Conservation (phyloP, 1,284 basidiomycete genomes). For the Cryptococcus sp. region DNA sequence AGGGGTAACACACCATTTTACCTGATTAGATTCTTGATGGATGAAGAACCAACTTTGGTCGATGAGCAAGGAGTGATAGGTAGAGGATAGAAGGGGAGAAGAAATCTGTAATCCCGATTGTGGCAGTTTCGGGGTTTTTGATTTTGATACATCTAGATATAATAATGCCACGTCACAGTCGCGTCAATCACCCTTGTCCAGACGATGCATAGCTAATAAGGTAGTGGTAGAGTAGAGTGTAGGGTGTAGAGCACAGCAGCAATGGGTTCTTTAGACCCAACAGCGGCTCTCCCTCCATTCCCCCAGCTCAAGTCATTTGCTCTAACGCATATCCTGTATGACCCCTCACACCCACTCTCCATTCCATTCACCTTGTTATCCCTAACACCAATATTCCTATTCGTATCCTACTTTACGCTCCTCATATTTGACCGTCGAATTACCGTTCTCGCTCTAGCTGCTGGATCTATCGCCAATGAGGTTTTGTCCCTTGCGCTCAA, state of each 20-base stretch:
- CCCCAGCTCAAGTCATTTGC: constrained; percentile 38
- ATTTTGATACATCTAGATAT: background rate
- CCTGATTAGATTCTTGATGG: constrained; percentile 24
- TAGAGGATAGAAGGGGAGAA: background rate
- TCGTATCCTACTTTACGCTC: constrained; percentile 46
- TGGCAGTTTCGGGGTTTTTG: background rate
- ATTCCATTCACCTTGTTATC: constrained; percentile 44
- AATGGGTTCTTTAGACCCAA: constrained; percentile 19
- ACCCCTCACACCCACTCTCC: constrained; percentile 34
- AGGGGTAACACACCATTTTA: constrained; percentile 45
- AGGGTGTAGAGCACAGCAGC: no score
- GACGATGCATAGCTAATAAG: no score
- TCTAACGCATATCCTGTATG: constrained; percentile 44
- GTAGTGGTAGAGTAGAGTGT: no score
- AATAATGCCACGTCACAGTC: constrained; percentile 2
- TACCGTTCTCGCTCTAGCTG: constrained; percentile 32
- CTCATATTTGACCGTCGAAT: constrained; percentile 40
- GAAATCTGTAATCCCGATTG: background rate
- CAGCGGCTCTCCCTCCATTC: constrained; percentile 9
- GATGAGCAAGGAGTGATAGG: background rate
- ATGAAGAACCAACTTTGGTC: constrained; percentile 5
- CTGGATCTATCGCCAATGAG: constrained; percentile 40
- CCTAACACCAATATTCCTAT: constrained; percentile 47
- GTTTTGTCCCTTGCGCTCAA: constrained; percentile 34
- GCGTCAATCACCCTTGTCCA: background rate